phyloP scores from a whole-genome alignment of 108 stramenopile species.

The Chaetoceros tenuissimus region DNA sequence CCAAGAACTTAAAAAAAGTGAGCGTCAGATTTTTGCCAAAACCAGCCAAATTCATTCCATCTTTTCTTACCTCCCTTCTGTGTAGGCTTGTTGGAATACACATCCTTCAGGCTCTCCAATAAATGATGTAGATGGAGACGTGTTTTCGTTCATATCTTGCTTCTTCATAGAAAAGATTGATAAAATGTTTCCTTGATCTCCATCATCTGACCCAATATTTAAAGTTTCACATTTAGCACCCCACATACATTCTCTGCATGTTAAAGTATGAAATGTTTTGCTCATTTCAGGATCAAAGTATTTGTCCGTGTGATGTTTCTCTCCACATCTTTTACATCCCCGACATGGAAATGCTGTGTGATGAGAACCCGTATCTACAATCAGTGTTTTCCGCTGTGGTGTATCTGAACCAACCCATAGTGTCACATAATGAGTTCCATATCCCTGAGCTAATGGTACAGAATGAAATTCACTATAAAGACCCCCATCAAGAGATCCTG shows the following conservation, averaged over 20 bases:
- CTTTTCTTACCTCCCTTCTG: no score
- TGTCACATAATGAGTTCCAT: conserved; percentile 90
- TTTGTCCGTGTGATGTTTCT: conserved; percentile 85
- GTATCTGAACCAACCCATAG: conserved; percentile 86
- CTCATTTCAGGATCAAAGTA: conserved; percentile 64
- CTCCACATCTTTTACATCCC: conserved; percentile 71
- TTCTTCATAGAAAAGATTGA: not conserved
- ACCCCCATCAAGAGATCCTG: conserved; percentile 7
- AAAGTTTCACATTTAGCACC: conserved; percentile 34
- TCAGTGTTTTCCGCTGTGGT: conserved; percentile 88
- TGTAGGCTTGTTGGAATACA: conserved; percentile 38
- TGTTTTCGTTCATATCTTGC: not conserved
- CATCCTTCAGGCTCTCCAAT: conserved; percentile 6
- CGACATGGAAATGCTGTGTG: conserved; percentile 92
- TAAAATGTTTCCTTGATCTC: conserved; percentile 1
- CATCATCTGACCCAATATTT: no score
- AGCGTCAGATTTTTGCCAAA: no score
- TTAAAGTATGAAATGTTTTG: conserved; percentile 44
- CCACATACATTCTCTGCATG: conserved; percentile 45
- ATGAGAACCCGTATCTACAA: conserved; percentile 91
- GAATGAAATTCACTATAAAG: conserved; percentile 32
- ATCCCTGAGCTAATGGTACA: conserved; percentile 55
- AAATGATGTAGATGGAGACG: not conserved
- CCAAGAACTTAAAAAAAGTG: conserved; percentile 37
- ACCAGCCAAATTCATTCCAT: no score